These are phyloP conservation scores for Odontarrhena argentea DNA, from an alignment of 345 rosid genomes.

Conservation along the genomic window DNA sequence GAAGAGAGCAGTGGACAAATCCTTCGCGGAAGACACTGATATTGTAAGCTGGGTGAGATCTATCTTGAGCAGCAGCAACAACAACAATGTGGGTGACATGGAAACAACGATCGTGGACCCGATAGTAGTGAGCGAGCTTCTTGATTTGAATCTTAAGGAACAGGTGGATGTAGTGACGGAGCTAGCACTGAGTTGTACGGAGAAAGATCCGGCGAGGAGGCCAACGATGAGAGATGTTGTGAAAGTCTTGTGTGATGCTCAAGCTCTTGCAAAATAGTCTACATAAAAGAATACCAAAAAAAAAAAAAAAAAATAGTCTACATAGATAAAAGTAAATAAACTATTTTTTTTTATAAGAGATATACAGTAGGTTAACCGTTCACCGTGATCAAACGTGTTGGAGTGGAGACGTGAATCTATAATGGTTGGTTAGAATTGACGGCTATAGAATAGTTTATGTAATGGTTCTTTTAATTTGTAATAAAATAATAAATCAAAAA, in stretches of 20 bases:
- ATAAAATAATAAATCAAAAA: too few relatives aligned
- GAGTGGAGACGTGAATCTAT: too few relatives aligned
- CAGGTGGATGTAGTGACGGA: constrained; percentile 50
- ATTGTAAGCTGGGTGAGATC: constrained; percentile 58
- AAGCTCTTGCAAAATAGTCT: constrained; percentile 22
- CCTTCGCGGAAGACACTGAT: constrained; percentile 42
- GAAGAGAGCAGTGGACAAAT: constrained; percentile 54
- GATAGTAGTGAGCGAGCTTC: constrained; percentile 49
- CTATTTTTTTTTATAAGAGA: too few relatives aligned
- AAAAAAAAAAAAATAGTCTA: too few relatives aligned
- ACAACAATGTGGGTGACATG: constrained; percentile 36
- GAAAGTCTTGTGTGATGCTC: constrained; percentile 46
- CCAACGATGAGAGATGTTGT: constrained; percentile 77
- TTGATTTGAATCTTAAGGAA: constrained; percentile 52
- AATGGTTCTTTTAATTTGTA: too few relatives aligned
- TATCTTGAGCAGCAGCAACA: constrained; percentile 38
- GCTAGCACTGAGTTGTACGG: constrained; percentile 65
- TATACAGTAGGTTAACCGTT: too few relatives aligned
- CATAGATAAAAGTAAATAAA: too few relatives aligned
- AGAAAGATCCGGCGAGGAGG: constrained; percentile 57
- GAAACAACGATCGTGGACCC: constrained; percentile 51
- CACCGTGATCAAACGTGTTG: too few relatives aligned
- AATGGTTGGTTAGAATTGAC: too few relatives aligned
- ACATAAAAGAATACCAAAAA: too few relatives aligned
- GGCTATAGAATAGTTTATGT: too few relatives aligned